Evolutionary conservation across 75 land plant species (phyloP), one percentile per base, ranked within the genome.

Genomic region (Cunninghamia lanceolata): DNA sequence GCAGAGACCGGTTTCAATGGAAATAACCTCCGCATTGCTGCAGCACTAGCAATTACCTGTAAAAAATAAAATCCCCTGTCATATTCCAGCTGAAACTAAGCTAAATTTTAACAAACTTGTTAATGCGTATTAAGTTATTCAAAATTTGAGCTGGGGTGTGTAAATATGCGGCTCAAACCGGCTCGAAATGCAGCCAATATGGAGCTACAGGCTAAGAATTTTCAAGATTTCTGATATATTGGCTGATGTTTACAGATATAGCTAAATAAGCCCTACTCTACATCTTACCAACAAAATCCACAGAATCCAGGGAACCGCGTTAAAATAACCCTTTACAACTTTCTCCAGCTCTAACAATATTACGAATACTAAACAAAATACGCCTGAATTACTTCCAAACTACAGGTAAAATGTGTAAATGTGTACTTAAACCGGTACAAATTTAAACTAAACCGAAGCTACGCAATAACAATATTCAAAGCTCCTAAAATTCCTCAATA

Each of bases 1-100:
- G 46, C 3, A 45, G 82, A 45, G 34, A 45, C 46, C 50, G 82
- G 82, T 43, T 80, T 80, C 82, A 80, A 25, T 80, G 82, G 82
- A 45, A 80, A 80, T 42, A 80, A 43, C 28, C 82, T 80, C 82
- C 82, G 45, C 82, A 80, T 80, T 0, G 34, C 16, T 32, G 75
- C 32, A 71, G 34, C 75, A 71, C 36, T 34, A 34, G 75, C 75
- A 34, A 71, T 32, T 36, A 71, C 36, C 36, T 34, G 34, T 30
- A 71, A 71, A 10, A 63, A 25, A 63, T 21, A 32, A 71, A 34
- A 34, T 21, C 11, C 34, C 36, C 3, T 32, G 36, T 71, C 75
- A 71, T 34, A 30, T 34, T 71, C 75, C 9, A 71, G 75, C 34
- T 71, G 75, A 71, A 71, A 63, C 8, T 6, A 63, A 21, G 3